Percentiles rank a stretch among this genome's conserved stretches.
Conservation (phyloP, 331 rosid genomes). For the Acacia concinna region DNA sequence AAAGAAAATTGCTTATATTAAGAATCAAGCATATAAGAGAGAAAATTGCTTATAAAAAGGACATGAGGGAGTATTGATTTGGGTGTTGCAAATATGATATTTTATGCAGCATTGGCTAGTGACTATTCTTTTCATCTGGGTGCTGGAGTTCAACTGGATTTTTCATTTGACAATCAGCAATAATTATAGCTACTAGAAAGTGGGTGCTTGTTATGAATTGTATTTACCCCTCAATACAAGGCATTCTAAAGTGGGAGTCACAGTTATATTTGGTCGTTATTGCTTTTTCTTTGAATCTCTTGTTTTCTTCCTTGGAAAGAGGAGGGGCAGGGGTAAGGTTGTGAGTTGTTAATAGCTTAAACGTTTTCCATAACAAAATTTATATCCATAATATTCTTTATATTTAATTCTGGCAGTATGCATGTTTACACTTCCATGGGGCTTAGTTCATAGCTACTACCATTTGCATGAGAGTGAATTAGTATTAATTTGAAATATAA, state of each 20-base stretch:
- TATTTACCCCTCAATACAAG: neutral
- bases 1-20: too few relatives aligned
- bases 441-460: slow-evolving; percentile 20
- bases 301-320: neutral
- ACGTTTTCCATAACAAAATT: slow-evolving; percentile 5
- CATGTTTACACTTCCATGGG: slow-evolving; percentile 1
- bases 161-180: neutral
- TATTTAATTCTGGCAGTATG: slow-evolving; percentile 8
- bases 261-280: neutral
- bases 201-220: neutral
- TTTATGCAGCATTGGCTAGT: neutral
- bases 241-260: slow-evolving; percentile 2
- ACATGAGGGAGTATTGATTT: too few relatives aligned
- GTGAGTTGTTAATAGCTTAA: neutral
- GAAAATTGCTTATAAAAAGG: too few relatives aligned
- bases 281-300: neutral
- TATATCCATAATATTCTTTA: neutral
- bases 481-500: slow-evolving; percentile 13
- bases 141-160: neutral
- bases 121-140: neutral
- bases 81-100: neutral
- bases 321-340: neutral
- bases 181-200: neutral
- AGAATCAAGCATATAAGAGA: too few relatives aligned
- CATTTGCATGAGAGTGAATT: neutral